Conservation (phyloP, 352 stramenopile genomes). For the Phytophthora boehmeriae region DNA sequence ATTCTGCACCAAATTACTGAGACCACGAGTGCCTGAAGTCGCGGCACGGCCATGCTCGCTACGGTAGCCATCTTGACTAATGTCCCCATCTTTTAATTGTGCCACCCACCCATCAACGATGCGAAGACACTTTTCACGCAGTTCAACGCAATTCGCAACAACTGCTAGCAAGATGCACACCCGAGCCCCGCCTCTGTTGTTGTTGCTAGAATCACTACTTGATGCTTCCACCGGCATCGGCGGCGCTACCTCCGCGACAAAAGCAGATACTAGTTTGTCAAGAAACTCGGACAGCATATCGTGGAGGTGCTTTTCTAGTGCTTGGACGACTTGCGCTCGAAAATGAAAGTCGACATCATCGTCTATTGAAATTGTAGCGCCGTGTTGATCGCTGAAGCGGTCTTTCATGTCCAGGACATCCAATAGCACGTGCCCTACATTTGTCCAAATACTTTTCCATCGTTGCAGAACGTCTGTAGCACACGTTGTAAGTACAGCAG, state of each 20-base stretch:
- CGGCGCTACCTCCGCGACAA: constrained; percentile 43
- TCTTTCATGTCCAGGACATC: constrained; percentile 43
- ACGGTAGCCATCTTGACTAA: constrained; percentile 19
- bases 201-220: constrained; percentile 16
- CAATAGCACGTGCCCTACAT: constrained; percentile 52
- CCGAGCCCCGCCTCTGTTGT: constrained; percentile 33
- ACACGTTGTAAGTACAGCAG: constrained; percentile 56
- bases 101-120: constrained; percentile 55
- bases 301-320: constrained; percentile 50
- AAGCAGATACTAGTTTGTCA: constrained; percentile 48
- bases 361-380: background rate
- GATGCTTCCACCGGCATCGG: constrained; percentile 40
- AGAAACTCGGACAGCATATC: constrained; percentile 61
- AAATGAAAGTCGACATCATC: constrained; percentile 29
- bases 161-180: constrained; percentile 72
- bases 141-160: constrained; percentile 72
- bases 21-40: constrained; percentile 24
- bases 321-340: constrained; percentile 32
- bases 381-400: constrained; percentile 14
- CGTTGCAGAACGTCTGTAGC: constrained; percentile 46
- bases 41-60: constrained; percentile 27
- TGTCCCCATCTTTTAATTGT: constrained; percentile 38
- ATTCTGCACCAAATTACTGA: constrained; percentile 49
- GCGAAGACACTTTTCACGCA: constrained; percentile 59
- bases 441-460: constrained; percentile 61